Percentiles rank a stretch among this genome's conserved stretches.
phyloP scores from a whole-genome alignment of 306 rosid genomes.

The Astragalus glycyphyllos region DNA sequence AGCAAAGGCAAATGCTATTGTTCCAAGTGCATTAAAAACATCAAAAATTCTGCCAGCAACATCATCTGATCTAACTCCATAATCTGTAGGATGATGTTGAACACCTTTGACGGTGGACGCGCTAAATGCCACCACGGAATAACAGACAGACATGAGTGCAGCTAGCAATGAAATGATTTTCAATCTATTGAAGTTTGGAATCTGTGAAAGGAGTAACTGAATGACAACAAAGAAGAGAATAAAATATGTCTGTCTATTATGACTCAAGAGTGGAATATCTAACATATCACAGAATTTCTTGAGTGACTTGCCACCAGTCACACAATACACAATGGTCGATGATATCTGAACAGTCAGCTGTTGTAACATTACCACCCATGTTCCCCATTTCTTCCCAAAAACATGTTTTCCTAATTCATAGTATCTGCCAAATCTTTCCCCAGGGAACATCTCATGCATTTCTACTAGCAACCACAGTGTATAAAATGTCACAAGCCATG shows the following conservation, averaged over 20 bases:
- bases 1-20: slow-evolving; percentile 73
- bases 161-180: slow-evolving; percentile 62
- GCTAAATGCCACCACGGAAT: slow-evolving; percentile 53
- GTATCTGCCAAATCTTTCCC: slow-evolving; percentile 66
- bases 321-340: slow-evolving; percentile 60
- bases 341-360: slow-evolving; percentile 67
- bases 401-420: slow-evolving; percentile 59
- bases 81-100: slow-evolving; percentile 25
- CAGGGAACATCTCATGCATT: slow-evolving; percentile 63
- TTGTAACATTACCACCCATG: slow-evolving; percentile 60
- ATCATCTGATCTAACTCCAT: slow-evolving; percentile 51
- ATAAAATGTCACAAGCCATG: slow-evolving; percentile 71
- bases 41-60: slow-evolving; percentile 46
- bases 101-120: slow-evolving; percentile 48
- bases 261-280: neutral
- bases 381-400: slow-evolving; percentile 57
- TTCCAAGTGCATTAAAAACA: slow-evolving; percentile 62
- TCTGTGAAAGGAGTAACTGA: slow-evolving; percentile 62
- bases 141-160: slow-evolving; percentile 65
- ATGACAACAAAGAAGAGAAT: slow-evolving; percentile 49
- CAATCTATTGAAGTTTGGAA: slow-evolving; percentile 67
- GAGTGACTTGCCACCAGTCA: slow-evolving; percentile 74
- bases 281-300: slow-evolving; percentile 56
- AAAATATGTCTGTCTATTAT: slow-evolving; percentile 51
- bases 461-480: slow-evolving; percentile 64